Evolutionary conservation across 495 filamentous ascomycete genomes (phyloP).

Genomic region (Durotheca rogersii): DNA sequence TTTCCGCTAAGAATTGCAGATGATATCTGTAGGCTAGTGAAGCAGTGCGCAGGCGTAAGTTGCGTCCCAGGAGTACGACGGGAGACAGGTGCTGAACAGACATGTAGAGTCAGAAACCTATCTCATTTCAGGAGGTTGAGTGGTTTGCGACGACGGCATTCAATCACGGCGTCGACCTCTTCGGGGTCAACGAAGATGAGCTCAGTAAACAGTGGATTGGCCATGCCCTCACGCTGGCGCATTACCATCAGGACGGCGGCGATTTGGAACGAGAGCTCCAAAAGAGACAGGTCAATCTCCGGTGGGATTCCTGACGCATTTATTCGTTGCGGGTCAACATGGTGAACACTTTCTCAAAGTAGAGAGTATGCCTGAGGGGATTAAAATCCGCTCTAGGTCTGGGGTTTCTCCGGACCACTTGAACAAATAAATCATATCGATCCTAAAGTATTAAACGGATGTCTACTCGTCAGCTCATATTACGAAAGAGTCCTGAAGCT

Average conservation of each 20-base stretch:
- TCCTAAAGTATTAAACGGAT: neutral
- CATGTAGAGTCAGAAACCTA: conserved; percentile 47
- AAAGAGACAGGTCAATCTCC: conserved; percentile 54
- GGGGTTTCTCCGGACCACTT: too few relatives aligned
- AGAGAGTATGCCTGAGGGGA: too few relatives aligned
- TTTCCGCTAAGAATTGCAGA: conserved; percentile 57
- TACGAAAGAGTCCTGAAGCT: neutral
- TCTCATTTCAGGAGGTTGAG: conserved; percentile 70
- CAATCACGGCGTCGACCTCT: conserved; percentile 75
- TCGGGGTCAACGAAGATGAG: conserved; percentile 55
- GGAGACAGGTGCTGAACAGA: conserved; percentile 1
- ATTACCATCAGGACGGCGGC: conserved; percentile 53
- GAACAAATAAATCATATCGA: neutral
- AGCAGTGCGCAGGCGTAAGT: conserved; percentile 44
- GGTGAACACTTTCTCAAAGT: too few relatives aligned
- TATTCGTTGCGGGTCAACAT: neutral
- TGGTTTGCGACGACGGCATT: conserved; percentile 75
- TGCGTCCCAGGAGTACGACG: neutral
- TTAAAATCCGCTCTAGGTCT: too few relatives aligned
- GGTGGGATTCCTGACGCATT: conserved; percentile 38
- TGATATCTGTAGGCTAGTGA: conserved; percentile 54
- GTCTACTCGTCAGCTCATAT: neutral
- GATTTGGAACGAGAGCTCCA: conserved; percentile 54
- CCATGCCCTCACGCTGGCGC: conserved; percentile 64
- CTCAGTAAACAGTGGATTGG: conserved; percentile 63